Percentiles rank a stretch among this genome's conserved stretches.
These are phyloP conservation scores for Chlamydomonas incerta DNA, from an alignment of 139 green algal species.

Conservation along the genomic window DNA sequence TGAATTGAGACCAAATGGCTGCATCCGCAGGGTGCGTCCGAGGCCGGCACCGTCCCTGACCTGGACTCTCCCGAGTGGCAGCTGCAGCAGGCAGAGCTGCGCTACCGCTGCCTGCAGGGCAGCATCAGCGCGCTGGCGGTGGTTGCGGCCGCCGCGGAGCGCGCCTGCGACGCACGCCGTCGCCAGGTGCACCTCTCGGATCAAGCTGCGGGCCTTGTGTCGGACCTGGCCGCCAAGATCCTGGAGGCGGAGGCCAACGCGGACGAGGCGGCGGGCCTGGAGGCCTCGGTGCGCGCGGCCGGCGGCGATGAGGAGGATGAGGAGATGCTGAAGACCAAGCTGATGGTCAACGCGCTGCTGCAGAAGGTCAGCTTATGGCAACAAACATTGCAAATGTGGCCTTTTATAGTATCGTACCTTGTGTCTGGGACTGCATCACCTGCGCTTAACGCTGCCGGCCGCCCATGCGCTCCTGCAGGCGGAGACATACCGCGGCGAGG, in stretches of 20 bases:
- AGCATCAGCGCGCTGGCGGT: neutral
- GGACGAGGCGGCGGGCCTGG: constrained; percentile 16
- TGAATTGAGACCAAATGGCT: no score
- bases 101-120: constrained; percentile 22
- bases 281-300: neutral
- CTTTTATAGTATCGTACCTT: neutral
- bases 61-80: no score
- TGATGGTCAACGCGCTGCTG: constrained; percentile 44
- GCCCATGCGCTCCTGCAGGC: constrained; percentile 1
- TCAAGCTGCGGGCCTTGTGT: constrained; percentile 22
- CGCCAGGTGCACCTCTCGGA: constrained; percentile 19
- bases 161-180: neutral
- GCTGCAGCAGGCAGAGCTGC: constrained; percentile 3
- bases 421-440: no score
- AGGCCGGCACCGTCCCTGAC: no score
- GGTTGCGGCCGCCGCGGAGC: neutral
- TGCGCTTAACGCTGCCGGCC: neutral
- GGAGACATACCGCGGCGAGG: constrained; percentile 28
- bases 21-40: no score
- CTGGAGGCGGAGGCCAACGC: constrained; percentile 36
- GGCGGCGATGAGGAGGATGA: constrained; percentile 18
- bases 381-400: no score
- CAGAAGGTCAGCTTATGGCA: neutral
- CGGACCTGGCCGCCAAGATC: constrained; percentile 36
- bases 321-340: constrained; percentile 29